These are phyloP conservation scores for Coriaria nepalensis DNA, from an alignment of 306 rosid genomes.

Conservation along the genomic window DNA sequence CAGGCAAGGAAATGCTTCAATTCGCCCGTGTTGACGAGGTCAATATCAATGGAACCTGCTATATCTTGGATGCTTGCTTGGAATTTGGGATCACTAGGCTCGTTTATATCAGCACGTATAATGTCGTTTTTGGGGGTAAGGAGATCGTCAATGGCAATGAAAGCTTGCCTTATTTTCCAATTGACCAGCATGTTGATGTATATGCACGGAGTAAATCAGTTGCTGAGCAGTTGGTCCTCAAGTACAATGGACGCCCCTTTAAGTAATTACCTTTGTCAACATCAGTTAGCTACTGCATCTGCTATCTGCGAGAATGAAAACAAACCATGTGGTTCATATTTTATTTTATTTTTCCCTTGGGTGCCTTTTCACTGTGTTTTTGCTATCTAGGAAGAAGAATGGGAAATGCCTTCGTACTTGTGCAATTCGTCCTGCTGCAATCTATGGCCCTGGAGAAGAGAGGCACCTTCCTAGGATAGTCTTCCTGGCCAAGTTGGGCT, in stretches of 20 bases:
- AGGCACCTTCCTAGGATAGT: slow-evolving; percentile 83
- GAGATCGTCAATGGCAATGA: slow-evolving; percentile 65
- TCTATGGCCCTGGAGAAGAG: slow-evolving; percentile 92
- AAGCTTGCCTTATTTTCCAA: slow-evolving; percentile 60
- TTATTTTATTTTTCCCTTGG: too few species aligned
- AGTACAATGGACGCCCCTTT: slow-evolving; percentile 58
- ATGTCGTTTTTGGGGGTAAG: slow-evolving; percentile 74
- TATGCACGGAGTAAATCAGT: slow-evolving; percentile 78
- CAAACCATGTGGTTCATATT: neutral
- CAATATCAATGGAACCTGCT: slow-evolving; percentile 76
- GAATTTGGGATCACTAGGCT: slow-evolving; percentile 52
- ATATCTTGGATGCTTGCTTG: slow-evolving; percentile 61
- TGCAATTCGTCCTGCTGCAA: slow-evolving; percentile 85
- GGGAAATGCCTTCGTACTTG: slow-evolving; percentile 58
- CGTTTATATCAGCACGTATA: slow-evolving; percentile 73
- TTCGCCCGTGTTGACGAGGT: slow-evolving; percentile 63
- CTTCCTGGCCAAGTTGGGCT: slow-evolving; percentile 61
- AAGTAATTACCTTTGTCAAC: slow-evolving; percentile 21
- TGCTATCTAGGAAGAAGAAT: slow-evolving; percentile 29
- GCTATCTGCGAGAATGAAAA: neutral
- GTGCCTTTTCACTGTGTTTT: neutral
- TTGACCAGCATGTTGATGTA: slow-evolving; percentile 59
- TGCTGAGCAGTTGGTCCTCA: slow-evolving; percentile 83
- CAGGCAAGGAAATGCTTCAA: slow-evolving; percentile 90
- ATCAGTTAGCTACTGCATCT: neutral